Evolutionary conservation across 805 yeast species (phyloP).

Genomic region (Wickerhamomyces alni): DNA sequence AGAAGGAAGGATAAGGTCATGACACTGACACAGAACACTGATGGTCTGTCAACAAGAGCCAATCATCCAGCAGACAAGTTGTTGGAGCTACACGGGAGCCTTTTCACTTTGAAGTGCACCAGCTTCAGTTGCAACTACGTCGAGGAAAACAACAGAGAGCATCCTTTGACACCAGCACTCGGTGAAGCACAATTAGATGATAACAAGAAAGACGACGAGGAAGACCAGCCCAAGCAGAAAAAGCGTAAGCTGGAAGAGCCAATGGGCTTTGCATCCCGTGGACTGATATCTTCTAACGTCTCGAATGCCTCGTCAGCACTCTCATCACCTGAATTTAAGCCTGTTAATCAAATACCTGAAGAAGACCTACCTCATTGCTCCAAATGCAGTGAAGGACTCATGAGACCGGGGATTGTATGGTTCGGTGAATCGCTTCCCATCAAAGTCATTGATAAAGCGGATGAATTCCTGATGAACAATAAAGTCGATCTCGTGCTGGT

Average conservation of each 20-base stretch:
- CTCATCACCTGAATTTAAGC: slow-evolving; percentile 39
- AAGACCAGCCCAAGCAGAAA: slow-evolving; percentile 7
- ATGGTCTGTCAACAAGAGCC: slow-evolving; percentile 65
- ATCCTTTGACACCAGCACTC: slow-evolving; percentile 56
- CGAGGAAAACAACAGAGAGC: slow-evolving; percentile 43
- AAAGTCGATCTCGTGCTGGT: slow-evolving; percentile 71
- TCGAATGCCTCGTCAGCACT: slow-evolving; percentile 9
- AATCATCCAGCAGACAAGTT: slow-evolving; percentile 49
- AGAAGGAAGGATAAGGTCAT: slow-evolving; percentile 37
- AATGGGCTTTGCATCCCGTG: slow-evolving; percentile 5
- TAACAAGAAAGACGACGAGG: slow-evolving; percentile 8
- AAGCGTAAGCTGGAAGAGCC: slow-evolving; percentile 10
- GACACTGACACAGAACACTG: slow-evolving; percentile 80
- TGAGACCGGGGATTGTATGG: slow-evolving; percentile 93
- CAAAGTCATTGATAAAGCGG: slow-evolving; percentile 56
- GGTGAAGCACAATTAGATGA: slow-evolving; percentile 30
- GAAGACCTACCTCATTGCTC: slow-evolving; percentile 73
- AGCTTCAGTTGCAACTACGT: slow-evolving; percentile 63
- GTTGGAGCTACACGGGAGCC: slow-evolving; percentile 72
- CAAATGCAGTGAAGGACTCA: slow-evolving; percentile 52
- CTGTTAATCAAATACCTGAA: slow-evolving; percentile 42
- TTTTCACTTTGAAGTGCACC: slow-evolving; percentile 72
- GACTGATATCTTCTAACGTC: slow-evolving; percentile 2
- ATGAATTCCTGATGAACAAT: slow-evolving; percentile 50
- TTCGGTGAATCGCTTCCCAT: slow-evolving; percentile 85